Conservation (phyloP, 2,329 filamentous ascomycete genomes). For the Zalaria sp. region DNA sequence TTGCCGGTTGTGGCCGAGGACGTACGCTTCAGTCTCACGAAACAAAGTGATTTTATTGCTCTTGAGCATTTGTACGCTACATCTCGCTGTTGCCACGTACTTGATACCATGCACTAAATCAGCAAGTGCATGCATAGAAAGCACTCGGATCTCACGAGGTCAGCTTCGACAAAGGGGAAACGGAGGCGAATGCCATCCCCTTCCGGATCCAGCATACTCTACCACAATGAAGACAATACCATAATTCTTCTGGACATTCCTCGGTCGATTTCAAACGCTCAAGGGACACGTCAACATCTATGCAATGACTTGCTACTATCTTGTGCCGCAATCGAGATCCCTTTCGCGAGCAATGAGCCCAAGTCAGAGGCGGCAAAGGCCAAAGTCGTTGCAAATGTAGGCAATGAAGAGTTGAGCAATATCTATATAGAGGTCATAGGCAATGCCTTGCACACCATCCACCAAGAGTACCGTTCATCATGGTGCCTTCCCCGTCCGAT, state of each 20-base stretch:
- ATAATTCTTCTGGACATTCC: slow-evolving; percentile 56
- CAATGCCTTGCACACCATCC: slow-evolving; percentile 23
- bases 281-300: slow-evolving; percentile 31
- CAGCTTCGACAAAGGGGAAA: too few species aligned
- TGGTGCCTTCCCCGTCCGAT: slow-evolving; percentile 22
- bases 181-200: background rate
- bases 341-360: slow-evolving; percentile 43
- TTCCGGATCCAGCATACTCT: slow-evolving; percentile 30
- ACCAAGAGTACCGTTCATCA: slow-evolving; percentile 4
- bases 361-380: slow-evolving; percentile 32
- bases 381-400: slow-evolving; percentile 20
- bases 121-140: too few species aligned
- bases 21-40: too few species aligned
- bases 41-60: too few species aligned
- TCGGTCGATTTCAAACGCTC: slow-evolving; percentile 52
- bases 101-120: too few species aligned
- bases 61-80: too few species aligned
- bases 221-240: slow-evolving; percentile 34
- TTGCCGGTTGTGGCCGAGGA: too few species aligned
- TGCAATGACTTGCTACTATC: slow-evolving; percentile 32
- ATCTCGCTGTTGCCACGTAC: too few species aligned
- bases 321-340: slow-evolving; percentile 26
- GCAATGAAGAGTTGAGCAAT: slow-evolving; percentile 19
- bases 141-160: too few species aligned
- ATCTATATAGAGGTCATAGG: slow-evolving; percentile 24